Evolutionary conservation across 2,329 filamentous ascomycete species (phyloP).

Genomic region (Didymella sp.): DNA sequence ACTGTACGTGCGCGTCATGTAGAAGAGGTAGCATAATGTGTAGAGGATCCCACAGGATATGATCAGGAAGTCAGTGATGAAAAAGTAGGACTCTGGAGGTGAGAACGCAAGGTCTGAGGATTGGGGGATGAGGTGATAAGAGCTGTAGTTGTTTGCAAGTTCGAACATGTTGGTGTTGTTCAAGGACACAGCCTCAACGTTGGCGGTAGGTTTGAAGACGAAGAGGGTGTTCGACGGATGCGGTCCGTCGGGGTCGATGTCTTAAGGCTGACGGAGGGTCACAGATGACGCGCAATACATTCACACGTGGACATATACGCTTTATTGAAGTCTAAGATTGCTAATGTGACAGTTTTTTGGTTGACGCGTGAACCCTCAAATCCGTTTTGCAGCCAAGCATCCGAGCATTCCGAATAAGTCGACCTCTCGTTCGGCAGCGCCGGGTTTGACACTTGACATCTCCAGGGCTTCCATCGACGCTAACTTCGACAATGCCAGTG

Average conservation of each 20-base stretch:
- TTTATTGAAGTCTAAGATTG: background rate
- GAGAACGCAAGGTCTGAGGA: constrained; percentile 55
- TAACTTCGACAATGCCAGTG: background rate
- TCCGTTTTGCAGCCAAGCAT: constrained; percentile 25
- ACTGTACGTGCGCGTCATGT: constrained; percentile 47
- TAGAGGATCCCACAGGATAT: constrained; percentile 51
- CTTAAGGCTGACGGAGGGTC: background rate
- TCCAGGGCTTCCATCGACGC: background rate
- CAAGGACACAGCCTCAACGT: background rate
- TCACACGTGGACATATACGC: background rate
- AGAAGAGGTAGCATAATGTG: constrained; percentile 52
- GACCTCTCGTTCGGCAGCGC: constrained; percentile 1
- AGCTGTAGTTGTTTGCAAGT: constrained; percentile 42
- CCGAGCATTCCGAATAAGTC: constrained; percentile 29
- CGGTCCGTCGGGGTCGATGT: background rate
- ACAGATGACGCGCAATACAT: background rate
- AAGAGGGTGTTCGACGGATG: constrained; percentile 1
- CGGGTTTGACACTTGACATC: background rate
- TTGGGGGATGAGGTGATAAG: constrained; percentile 60
- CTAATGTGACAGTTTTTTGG: background rate
- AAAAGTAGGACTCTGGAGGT: constrained; percentile 51
- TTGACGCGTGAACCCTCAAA: constrained; percentile 16
- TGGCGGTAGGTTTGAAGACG: too few species aligned
- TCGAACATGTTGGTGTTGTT: constrained; percentile 36
- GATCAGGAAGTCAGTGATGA: constrained; percentile 52